A percentile compares a stretch with the other conserved stretches of the same genome.
Evolutionary conservation across 208 protist genomes (phyloP).

Genomic region (Balamuthia mandrillaris): DNA sequence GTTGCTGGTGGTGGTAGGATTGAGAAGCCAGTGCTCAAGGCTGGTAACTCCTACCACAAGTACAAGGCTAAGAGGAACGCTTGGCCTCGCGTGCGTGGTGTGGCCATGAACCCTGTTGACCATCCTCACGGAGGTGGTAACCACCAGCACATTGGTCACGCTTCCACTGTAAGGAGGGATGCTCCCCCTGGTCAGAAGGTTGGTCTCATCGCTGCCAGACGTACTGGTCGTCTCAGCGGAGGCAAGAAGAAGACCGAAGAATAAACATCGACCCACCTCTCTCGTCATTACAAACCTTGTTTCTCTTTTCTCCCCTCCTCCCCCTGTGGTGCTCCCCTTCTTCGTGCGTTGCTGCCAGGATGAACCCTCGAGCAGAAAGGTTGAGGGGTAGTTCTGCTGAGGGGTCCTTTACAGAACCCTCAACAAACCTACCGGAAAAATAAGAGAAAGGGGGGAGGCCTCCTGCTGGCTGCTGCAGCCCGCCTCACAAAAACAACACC

Average conservation of each 20-base stretch:
- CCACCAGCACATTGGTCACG: slow-evolving; percentile 99
- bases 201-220: slow-evolving; percentile 97
- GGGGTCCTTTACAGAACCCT: too few species aligned
- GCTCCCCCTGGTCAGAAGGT: slow-evolving; percentile 92
- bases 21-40: slow-evolving; percentile 99
- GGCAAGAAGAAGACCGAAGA: slow-evolving; percentile 36
- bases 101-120: slow-evolving; percentile 97
- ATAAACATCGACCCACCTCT: not conserved
- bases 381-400: too few species aligned
- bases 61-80: slow-evolving; percentile 97
- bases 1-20: slow-evolving; percentile 97
- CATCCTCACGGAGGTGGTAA: slow-evolving; percentile 99
- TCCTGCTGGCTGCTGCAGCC: too few species aligned
- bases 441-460: too few species aligned
- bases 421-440: too few species aligned
- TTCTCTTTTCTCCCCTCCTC: not conserved
- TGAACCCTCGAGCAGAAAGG: not conserved
- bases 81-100: slow-evolving; percentile 98
- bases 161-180: slow-evolving; percentile 81
- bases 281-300: not conserved
- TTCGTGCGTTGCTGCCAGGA: not conserved
- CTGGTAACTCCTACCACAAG: slow-evolving; percentile 96
- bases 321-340: not conserved
- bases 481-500: too few species aligned
- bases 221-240: slow-evolving; percentile 92